Conservation (phyloP, 306 rosid species). For the Dalbergia cultrata region DNA sequence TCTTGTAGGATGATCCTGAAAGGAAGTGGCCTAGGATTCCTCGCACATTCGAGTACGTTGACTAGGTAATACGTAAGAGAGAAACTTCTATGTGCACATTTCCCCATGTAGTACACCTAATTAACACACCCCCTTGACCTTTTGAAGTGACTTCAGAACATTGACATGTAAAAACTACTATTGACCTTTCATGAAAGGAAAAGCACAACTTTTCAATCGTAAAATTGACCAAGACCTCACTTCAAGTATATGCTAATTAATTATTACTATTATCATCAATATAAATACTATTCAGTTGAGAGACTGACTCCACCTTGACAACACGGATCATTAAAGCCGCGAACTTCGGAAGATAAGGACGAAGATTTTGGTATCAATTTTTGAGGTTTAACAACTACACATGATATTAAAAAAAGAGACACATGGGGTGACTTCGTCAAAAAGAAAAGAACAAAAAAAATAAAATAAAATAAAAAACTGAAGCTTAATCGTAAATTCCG, state of each 20-base stretch:
- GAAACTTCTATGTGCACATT: slow-evolving; percentile 36
- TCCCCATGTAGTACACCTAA: slow-evolving; percentile 12
- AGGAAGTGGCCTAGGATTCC: slow-evolving; percentile 55
- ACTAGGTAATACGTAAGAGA: slow-evolving; percentile 26
- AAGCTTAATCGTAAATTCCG: not conserved
- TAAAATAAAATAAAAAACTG: too few relatives aligned
- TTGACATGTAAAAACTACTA: slow-evolving; percentile 38
- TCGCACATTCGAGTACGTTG: slow-evolving; percentile 29
- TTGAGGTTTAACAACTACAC: not conserved
- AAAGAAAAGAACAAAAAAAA: not conserved
- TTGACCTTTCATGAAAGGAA: slow-evolving; percentile 29
- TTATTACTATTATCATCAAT: not conserved
- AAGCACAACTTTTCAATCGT: slow-evolving; percentile 36
- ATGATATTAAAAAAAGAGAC: not conserved
- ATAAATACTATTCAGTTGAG: not conserved
- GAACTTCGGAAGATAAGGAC: not conserved
- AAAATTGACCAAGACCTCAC: slow-evolving; percentile 12
- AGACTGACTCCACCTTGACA: slow-evolving; percentile 5
- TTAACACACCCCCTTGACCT: slow-evolving; percentile 20
- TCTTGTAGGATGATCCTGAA: slow-evolving; percentile 50
- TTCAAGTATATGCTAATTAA: slow-evolving; percentile 7
- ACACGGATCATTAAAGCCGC: not conserved
- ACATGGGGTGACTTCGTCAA: not conserved
- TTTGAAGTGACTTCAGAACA: slow-evolving; percentile 25
- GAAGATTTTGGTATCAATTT: not conserved